Evolutionary conservation across 768 basidiomycete genomes (phyloP).

Genomic region (Podaxis sp.): DNA sequence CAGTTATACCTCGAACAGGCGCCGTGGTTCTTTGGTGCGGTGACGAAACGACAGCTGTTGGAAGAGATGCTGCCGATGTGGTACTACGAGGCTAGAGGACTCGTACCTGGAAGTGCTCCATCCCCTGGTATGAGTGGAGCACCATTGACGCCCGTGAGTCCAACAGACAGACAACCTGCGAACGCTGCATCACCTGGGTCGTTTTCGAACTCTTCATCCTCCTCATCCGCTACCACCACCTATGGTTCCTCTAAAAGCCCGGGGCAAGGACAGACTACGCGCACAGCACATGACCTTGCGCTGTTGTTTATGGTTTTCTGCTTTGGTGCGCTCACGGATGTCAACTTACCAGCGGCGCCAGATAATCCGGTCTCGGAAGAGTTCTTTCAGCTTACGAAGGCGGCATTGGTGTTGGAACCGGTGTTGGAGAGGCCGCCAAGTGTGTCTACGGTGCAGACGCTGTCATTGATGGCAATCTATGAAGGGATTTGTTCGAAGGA

Average conservation of each 20-base stretch:
- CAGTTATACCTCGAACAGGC: conserved; percentile 77
- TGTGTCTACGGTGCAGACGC: conserved; percentile 61
- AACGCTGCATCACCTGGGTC: conserved; percentile 15
- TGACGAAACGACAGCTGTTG: conserved; percentile 59
- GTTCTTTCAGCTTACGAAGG: conserved; percentile 61
- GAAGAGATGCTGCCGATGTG: conserved; percentile 66
- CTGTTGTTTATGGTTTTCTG: conserved; percentile 61
- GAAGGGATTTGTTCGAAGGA: conserved; percentile 66
- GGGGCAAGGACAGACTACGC: no score
- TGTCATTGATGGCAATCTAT: conserved; percentile 69
- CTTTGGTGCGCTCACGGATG: conserved; percentile 60
- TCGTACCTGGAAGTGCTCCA: conserved; percentile 12
- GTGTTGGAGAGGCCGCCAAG: conserved; percentile 69
- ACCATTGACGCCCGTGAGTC: conserved; percentile 10
- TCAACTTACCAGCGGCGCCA: conserved; percentile 47
- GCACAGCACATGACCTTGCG: conserved; percentile 55
- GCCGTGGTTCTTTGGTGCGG: conserved; percentile 77
- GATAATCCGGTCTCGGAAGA: conserved; percentile 51
- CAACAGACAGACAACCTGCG: background rate
- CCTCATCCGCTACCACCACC: background rate
- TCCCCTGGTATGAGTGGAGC: conserved; percentile 18
- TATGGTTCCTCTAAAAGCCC: background rate
- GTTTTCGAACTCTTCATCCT: conserved; percentile 4
- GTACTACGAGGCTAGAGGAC: conserved; percentile 47
- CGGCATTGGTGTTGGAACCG: conserved; percentile 63